Evolutionary conservation across 306 rosid genomes (phyloP).

Genomic region (Crataegus laevigata): DNA sequence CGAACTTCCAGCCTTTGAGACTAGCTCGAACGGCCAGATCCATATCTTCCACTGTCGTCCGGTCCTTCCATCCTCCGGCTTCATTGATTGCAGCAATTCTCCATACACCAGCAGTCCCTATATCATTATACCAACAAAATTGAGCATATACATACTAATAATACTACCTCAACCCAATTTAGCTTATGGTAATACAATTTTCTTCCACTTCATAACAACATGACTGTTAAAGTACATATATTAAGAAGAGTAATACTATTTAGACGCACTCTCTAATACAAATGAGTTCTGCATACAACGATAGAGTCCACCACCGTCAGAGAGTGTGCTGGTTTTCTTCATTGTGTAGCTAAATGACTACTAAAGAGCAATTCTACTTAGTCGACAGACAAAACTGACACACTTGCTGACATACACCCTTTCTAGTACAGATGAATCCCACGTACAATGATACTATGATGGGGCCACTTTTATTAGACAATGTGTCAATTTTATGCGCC

Average conservation of each 20-base stretch:
- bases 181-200: background rate
- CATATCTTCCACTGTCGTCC: slow-evolving; percentile 91
- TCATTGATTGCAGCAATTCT: slow-evolving; percentile 75
- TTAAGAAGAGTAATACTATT: too few relatives aligned
- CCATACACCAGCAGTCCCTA: slow-evolving; percentile 96
- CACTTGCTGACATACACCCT: too few relatives aligned
- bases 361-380: too few relatives aligned
- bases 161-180: background rate
- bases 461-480: too few relatives aligned
- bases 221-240: background rate
- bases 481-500: accelerated
- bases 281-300: too few relatives aligned
- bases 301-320: too few relatives aligned
- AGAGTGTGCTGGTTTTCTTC: too few relatives aligned
- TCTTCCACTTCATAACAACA: background rate
- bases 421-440: too few relatives aligned
- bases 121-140: background rate
- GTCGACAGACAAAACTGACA: too few relatives aligned
- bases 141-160: background rate
- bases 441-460: too few relatives aligned
- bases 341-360: too few relatives aligned
- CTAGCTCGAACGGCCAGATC: slow-evolving; percentile 85
- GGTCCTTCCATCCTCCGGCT: slow-evolving; percentile 92
- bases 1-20: slow-evolving; percentile 90
- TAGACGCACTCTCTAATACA: background rate